Evolutionary conservation across 2,329 filamentous ascomycete genomes (phyloP), one percentile per base, ranked within the genome.

Genomic region (Cladorrhinum sp.): DNA sequence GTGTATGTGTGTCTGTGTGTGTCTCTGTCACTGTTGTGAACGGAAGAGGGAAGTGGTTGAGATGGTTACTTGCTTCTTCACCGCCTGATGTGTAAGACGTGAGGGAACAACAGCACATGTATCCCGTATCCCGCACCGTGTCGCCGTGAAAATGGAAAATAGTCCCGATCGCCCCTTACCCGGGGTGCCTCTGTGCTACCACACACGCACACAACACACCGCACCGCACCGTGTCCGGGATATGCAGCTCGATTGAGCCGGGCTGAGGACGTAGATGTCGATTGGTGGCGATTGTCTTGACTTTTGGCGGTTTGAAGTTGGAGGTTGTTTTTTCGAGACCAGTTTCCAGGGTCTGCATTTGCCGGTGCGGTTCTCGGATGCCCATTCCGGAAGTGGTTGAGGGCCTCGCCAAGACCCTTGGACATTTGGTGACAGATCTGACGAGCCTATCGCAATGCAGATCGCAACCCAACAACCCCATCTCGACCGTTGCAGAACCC

Each of bases 381-480:
- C 2, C 16, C n/a, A 48, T 48, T 49, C 57, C 49, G 57, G 50
- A 24, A 26, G 49, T 52, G 18, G 49, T 33, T 23, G 16, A 24
- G 23, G 48, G 21, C 57, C 57, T 42, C 30, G 52, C 57, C 57
- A 59, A 46, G 52, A 33, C 20, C 14, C 28, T 42, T 42, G 53
- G 20, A 46, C 23, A 52, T 28, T 39, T 55, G 54, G 55, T 64
- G 62, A 57, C 63, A 61, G 66, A 66, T 62, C 56, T 62, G 59
- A 57, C 53, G 58, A 62, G 50, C 67, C 67, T 68, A 69, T 69
- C 65, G 67, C 67, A 65, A 62, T 39, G 49, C 26, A 50, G 33
- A 53, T 50, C 26, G 23, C 21, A 30, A 26, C 50, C 49, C 55
- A 55, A 54, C 24, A 39, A 26, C 21, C 26, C 20, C 46, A 24